Percentiles rank a stretch among this genome's conserved stretches.
These are phyloP conservation scores for Salix viminalis DNA, from an alignment of 345 rosid genomes.

Conservation along the genomic window DNA sequence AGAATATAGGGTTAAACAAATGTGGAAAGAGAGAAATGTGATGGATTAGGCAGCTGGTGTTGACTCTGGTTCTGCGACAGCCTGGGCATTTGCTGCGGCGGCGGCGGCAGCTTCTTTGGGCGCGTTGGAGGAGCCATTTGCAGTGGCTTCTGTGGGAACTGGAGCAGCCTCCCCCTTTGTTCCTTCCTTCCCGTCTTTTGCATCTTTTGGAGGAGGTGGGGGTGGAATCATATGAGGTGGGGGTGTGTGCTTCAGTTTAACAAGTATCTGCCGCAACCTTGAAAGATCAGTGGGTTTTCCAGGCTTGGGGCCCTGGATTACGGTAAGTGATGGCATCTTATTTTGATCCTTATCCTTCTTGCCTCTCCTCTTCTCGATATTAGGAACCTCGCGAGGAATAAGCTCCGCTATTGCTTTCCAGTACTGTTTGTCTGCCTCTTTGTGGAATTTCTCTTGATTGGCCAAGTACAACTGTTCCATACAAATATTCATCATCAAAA, in stretches of 20 bases:
- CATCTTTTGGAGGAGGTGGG: conserved; percentile 32
- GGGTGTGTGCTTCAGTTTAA: conserved; percentile 33
- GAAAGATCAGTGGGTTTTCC: conserved; percentile 36
- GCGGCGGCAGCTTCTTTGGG: conserved; percentile 28
- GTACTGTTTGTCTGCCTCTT: conserved; percentile 33
- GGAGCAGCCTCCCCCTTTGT: conserved; percentile 24
- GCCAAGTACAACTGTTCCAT: conserved; percentile 20
- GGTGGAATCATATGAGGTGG: conserved; percentile 38
- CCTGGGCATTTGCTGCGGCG: conserved; percentile 20
- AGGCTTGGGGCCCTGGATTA: conserved; percentile 33
- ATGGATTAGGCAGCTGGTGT: conserved; percentile 28
- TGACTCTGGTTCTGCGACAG: conserved; percentile 30
- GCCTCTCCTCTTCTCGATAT: conserved; percentile 36
- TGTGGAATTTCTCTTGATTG: conserved; percentile 33
- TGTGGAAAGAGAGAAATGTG: background rate
- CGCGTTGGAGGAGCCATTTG: conserved; percentile 21
- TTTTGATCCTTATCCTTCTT: conserved; percentile 36
- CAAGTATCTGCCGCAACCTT: conserved; percentile 30
- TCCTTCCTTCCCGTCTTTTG: conserved; percentile 27
- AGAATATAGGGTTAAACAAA: conserved; percentile 13
- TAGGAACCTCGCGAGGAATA: conserved; percentile 28
- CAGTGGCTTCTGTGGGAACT: conserved; percentile 23
- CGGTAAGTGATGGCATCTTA: conserved; percentile 28
- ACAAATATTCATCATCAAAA: background rate
- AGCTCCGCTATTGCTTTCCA: conserved; percentile 36